These are phyloP conservation scores for Corynascus novoguineensis DNA, from an alignment of 495 filamentous ascomycete species.

Conservation along the genomic window DNA sequence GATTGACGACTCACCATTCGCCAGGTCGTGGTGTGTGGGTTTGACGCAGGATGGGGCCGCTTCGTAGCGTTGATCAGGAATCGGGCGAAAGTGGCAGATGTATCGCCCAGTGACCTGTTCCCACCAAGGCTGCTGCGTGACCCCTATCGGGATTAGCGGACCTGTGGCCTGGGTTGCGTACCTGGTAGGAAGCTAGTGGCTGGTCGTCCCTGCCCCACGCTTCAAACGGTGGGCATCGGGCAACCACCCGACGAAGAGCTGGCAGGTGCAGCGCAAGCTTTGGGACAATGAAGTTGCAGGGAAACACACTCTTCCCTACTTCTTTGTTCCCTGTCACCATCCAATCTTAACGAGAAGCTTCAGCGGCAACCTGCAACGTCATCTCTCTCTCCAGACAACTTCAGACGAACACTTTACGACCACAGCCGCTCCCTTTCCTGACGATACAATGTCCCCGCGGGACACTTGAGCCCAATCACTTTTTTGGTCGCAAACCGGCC, in stretches of 20 bases:
- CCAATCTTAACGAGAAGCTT: slow-evolving; percentile 1
- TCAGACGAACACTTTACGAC: slow-evolving; percentile 5
- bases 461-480: slow-evolving; percentile 10
- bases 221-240: slow-evolving; percentile 8
- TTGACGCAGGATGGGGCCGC: neutral
- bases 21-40: neutral
- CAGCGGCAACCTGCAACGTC: slow-evolving; percentile 13
- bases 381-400: neutral
- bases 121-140: neutral
- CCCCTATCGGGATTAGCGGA: slow-evolving; percentile 13
- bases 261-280: neutral
- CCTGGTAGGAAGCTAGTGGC: no score
- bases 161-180: slow-evolving; percentile 8
- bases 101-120: slow-evolving; percentile 4
- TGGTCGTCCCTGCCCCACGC: slow-evolving; percentile 22
- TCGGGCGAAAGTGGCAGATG: slow-evolving; percentile 1
- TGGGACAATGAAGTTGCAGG: slow-evolving; percentile 3
- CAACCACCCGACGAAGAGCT: neutral
- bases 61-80: neutral
- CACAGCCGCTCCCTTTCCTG: slow-evolving; percentile 1
- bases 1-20: neutral
- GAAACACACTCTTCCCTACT: slow-evolving; percentile 10
- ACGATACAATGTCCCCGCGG: slow-evolving; percentile 20
- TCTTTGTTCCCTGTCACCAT: neutral
- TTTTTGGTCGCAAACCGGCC: slow-evolving; percentile 19